Evolutionary conservation across 441 rosid species (phyloP).

Genomic region (Corymbia citriodora): DNA sequence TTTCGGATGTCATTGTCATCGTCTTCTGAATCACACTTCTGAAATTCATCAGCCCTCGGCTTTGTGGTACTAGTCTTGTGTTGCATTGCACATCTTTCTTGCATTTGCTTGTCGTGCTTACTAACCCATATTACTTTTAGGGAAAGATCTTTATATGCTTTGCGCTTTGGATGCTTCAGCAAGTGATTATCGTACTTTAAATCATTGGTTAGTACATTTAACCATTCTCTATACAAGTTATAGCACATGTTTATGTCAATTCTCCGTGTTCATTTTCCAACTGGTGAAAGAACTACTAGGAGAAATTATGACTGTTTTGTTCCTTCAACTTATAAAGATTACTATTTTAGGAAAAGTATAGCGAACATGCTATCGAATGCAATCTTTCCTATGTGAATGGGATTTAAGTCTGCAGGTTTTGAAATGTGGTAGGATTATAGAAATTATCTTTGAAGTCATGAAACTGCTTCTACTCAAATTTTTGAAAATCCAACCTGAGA

Average conservation of each 20-base stretch:
- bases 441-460: background rate
- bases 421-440: background rate
- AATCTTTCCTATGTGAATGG: background rate
- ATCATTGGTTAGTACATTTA: background rate
- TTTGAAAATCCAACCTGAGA: background rate
- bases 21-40: background rate
- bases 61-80: background rate
- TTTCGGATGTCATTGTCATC: background rate
- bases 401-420: background rate
- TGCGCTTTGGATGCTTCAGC: background rate
- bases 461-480: background rate
- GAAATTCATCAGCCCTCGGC: background rate
- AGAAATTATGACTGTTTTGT: background rate
- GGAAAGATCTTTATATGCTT: background rate
- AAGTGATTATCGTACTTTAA: background rate
- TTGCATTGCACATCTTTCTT: background rate
- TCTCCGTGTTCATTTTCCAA: background rate
- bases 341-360: background rate
- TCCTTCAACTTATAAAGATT: background rate
- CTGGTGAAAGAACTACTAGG: background rate
- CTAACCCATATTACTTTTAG: background rate
- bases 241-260: background rate
- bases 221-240: background rate
- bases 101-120: background rate
- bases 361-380: background rate